Conservation (phyloP, 768 basidiomycete genomes). For the Peribolospora kevripleyi region DNA sequence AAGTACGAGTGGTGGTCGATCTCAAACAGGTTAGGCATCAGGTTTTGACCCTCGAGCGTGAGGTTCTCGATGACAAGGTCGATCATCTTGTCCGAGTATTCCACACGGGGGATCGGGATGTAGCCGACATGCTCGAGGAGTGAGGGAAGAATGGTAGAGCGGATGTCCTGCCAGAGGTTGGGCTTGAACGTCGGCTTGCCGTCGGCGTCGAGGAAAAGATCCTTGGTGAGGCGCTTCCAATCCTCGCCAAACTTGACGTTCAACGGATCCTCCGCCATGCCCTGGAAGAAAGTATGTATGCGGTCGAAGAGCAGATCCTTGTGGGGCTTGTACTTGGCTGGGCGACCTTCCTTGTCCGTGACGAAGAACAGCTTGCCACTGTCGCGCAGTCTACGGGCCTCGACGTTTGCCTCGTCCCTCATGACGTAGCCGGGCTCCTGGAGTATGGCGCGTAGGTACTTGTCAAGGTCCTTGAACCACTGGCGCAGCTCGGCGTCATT, state of each 20-base stretch:
- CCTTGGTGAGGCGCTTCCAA: constrained; percentile 35
- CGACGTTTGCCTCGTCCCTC: constrained; percentile 43
- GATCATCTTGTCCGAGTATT: constrained; percentile 64
- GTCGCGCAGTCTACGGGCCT: constrained; percentile 41
- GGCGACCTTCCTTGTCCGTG: constrained; percentile 22
- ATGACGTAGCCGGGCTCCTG: constrained; percentile 35
- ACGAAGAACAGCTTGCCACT: constrained; percentile 47
- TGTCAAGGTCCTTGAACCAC: constrained; percentile 13
- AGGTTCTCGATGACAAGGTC: constrained; percentile 88
- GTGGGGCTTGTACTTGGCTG: constrained; percentile 38
- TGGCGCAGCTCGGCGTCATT: constrained; percentile 41
- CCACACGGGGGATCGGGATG: constrained; percentile 74
- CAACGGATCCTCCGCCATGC: constrained; percentile 60
- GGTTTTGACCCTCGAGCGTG: constrained; percentile 59
- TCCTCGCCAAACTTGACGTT: constrained; percentile 48
- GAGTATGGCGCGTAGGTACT: constrained; percentile 11
- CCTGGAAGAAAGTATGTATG: constrained; percentile 52
- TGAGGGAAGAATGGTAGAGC: constrained; percentile 53
- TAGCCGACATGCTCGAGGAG: constrained; percentile 45
- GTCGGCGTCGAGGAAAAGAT: constrained; percentile 57
- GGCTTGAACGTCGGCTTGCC: constrained; percentile 73
- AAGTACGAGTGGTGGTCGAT: constrained; percentile 23
- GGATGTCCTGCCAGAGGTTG: constrained; percentile 60
- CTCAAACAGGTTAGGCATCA: constrained; percentile 25
- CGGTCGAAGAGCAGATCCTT: constrained; percentile 56